These are phyloP conservation scores for Paramecium sonneborni DNA, from an alignment of 73 alveolate genomes.

Conservation along the genomic window DNA sequence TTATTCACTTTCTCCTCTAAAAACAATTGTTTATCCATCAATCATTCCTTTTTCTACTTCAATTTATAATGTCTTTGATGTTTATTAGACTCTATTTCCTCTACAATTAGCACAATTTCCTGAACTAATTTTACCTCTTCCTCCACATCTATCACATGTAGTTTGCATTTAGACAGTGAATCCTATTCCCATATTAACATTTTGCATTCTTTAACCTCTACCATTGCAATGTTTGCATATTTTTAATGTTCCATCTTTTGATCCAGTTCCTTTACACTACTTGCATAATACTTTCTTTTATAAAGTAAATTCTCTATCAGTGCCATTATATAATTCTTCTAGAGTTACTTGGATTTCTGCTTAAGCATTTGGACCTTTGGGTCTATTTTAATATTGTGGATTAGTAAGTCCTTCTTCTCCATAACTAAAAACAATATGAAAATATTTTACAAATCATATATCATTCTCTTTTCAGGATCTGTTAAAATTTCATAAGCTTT, in stretches of 20 bases:
- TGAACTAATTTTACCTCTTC: constrained; percentile 88
- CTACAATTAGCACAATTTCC: constrained; percentile 89
- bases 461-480: constrained; percentile 88
- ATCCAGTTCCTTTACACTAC: constrained; percentile 97
- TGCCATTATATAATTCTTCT: constrained; percentile 93
- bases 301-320: constrained; percentile 75
- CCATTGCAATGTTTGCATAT: constrained; percentile 94
- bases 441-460: constrained; percentile 75
- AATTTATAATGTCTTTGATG: constrained; percentile 74
- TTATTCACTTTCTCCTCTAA: constrained; percentile 93
- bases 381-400: constrained; percentile 73
- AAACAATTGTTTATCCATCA: constrained; percentile 89
- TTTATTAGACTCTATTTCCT: constrained; percentile 90
- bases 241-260: constrained; percentile 93
- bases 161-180: constrained; percentile 93
- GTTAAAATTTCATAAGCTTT: constrained; percentile 91
- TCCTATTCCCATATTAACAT: constrained; percentile 89
- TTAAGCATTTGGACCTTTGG: constrained; percentile 90
- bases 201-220: constrained; percentile 85
- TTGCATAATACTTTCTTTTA: constrained; percentile 87
- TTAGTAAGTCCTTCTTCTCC: constrained; percentile 93
- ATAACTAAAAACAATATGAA: constrained; percentile 14
- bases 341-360: constrained; percentile 85
- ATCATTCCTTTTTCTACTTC: constrained; percentile 94
- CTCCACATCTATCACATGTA: constrained; percentile 92